A percentile compares a stretch with the other conserved stretches of the same genome.
phyloP scores from a whole-genome alignment of 371 early-diverging fungal species.

The Apophysomyces elegans region DNA sequence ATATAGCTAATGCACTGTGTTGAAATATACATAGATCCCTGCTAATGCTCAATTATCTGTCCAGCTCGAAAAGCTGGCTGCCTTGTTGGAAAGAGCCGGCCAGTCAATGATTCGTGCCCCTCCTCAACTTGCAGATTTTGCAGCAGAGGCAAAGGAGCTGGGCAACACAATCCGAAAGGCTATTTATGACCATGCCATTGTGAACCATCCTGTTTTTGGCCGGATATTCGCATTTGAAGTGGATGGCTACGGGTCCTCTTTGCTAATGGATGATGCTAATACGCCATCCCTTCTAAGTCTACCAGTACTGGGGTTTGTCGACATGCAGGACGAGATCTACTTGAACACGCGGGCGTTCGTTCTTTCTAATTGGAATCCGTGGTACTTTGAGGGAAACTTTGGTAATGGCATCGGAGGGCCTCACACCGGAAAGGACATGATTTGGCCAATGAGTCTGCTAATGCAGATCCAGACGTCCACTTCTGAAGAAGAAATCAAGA shows the following conservation, averaged over 20 bases:
- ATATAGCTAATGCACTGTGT: too few species aligned
- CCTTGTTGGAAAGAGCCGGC: constrained; percentile 12
- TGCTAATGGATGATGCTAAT: constrained; percentile 73
- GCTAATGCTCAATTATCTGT: constrained; percentile 64
- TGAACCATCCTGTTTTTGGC: constrained; percentile 54
- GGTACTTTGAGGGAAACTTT: constrained; percentile 56
- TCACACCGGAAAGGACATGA: constrained; percentile 48
- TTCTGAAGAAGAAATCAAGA: constrained; percentile 36
- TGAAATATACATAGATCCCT: constrained; percentile 40
- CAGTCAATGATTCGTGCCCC: constrained; percentile 20
- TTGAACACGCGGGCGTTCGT: constrained; percentile 54
- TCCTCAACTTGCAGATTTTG: constrained; percentile 23
- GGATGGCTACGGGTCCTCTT: constrained; percentile 63
- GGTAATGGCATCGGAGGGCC: constrained; percentile 63
- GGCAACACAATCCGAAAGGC: constrained; percentile 50
- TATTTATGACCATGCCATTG: constrained; percentile 50
- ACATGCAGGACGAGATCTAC: constrained; percentile 49
- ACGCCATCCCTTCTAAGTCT: constrained; percentile 62
- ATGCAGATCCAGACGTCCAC: constrained; percentile 43
- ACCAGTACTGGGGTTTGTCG: constrained; percentile 61
- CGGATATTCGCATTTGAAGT: constrained; percentile 66
- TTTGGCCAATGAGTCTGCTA: constrained; percentile 44
- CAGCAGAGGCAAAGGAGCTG: constrained; percentile 27
- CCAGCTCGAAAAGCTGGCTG: constrained; percentile 26
- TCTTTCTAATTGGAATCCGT: constrained; percentile 60